Evolutionary conservation across 148 eudicot genomes (phyloP), one percentile per base, ranked within the genome.

Genomic region (Pharnaceum exiguum): DNA sequence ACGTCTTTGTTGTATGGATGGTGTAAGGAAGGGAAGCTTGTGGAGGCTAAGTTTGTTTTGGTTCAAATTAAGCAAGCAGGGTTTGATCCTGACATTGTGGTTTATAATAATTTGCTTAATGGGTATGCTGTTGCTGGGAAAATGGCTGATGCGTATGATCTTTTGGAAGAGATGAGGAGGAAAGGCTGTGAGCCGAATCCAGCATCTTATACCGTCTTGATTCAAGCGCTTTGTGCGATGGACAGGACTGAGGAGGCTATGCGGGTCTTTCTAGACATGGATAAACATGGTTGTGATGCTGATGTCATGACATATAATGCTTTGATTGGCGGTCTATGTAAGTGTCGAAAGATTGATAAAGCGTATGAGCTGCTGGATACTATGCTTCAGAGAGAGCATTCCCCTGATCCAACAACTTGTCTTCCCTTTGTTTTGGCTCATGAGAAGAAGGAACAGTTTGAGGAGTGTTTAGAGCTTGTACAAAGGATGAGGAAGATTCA

Each of bases 81-180:
- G 40, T 78, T 91, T 59, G 96, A 88, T 56, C 95, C 98, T 2
- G 98, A 91, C 63, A 70, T 91, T 30, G 96, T 91, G 57, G 96
- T 85, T 23, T 88, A 79, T 50, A 91, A 91, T 63, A 91, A 82
- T 62, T 74, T 91, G 74, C 88, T 91, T 63, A 77, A 63, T 56
- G 96, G 97, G 60, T 91, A 91, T 65, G 79, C 86, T 5, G 66
- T 59, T 33, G 89, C 85, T 4, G 81, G 90, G 69, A 91, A 91
- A 58, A 91, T 91, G 81, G 80, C 70, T 0, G 96, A 91, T 75
- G 96, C 87, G 37, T 87, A 81, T 65, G 90, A 87, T 72, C 86
- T 91, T 51, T 75, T 91, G 77, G 44, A 80, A 66, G 97, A 91
- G 75, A 91, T 91, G 96, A 87, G 86, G 62, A 74, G 80, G 66